phyloP scores from a whole-genome alignment of 208 protist species.

The Tritrichomonas musculus region DNA sequence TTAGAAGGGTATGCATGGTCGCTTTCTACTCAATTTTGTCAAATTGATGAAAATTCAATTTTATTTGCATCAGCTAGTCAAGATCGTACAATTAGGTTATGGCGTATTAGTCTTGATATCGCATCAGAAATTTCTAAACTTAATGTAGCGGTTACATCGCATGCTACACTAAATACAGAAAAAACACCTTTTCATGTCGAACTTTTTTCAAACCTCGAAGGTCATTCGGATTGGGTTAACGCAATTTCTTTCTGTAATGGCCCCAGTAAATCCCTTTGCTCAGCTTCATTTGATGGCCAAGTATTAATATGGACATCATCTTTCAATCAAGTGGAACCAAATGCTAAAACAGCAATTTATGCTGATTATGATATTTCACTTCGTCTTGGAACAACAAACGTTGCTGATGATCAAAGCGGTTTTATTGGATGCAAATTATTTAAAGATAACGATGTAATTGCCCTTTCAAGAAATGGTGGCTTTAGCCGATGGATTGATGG shows the following conservation, averaged over 20 bases:
- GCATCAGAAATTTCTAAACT: background rate
- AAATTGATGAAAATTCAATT: background rate
- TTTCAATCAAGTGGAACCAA: too few species aligned
- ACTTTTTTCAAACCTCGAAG: background rate
- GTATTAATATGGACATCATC: background rate
- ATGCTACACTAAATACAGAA: background rate
- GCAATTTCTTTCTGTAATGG: background rate
- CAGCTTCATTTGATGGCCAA: slow-evolving; percentile 5
- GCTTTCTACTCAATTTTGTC: background rate
- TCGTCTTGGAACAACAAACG: background rate
- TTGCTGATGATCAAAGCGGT: background rate
- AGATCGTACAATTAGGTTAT: background rate
- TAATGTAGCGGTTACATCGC: background rate
- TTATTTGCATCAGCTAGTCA: background rate
- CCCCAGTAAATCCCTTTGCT: background rate
- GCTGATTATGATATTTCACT: background rate
- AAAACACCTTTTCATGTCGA: background rate
- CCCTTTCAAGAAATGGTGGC: background rate
- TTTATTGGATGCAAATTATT: background rate
- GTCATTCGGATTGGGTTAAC: background rate
- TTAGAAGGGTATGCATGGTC: background rate
- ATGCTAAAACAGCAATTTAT: too few species aligned
- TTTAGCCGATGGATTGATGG: background rate
- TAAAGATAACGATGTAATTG: background rate
- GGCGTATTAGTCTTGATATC: background rate